Base-by-base conservation (phyloP, 345 rosid genomes). In the Euphorbia pulcherrima region DNA sequence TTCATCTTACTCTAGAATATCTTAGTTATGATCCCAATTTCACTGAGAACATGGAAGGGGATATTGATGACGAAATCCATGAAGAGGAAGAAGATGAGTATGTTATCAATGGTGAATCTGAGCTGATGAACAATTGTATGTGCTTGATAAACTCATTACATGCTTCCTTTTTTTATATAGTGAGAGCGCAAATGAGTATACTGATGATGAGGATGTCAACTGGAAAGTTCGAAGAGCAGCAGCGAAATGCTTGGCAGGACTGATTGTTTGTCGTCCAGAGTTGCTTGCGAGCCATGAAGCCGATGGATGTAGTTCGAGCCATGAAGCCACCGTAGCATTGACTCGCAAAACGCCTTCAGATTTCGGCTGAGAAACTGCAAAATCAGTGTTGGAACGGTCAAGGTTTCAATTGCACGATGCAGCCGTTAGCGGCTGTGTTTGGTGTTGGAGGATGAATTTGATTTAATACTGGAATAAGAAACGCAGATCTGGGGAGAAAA, bases 201-300 rank as follows among this genome's bases (percentile, higher is more conserved):
- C 99, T 4, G 99, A 95, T 76, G 99, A 95, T 80, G 99, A 95
- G 79, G 99, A 95, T 85, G 90, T 79, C 72, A 95, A 97, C 81
- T 95, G 99, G 99, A 95, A 95, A 84, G 97, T 95, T 77, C 85
- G 99, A 81, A 88, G 99, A 80, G 97, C 97, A 52, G 88, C 97
- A 26, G 97, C 97, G 27, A 95, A 95, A 85, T 95, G 97, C 72
- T 82, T 95, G 79, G 92, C 99, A 23, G 99, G 92, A 44, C 74
- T 89, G 68, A 95, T 95, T 55, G 90, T 95, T 76, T 92, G 97
- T 76, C 96, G 97, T 69, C 94, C 97, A 40, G 99, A 95, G 86
- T 72, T 95, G 80, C 84, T 90, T 52, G 75, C 96, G 24, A 88
- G n/a, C n/a, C n/a, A n/a, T n/a, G n/a, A n/a, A n/a, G n/a, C n/a